Conservation (phyloP, 768 basidiomycete species). For the Lactarius sp. region DNA sequence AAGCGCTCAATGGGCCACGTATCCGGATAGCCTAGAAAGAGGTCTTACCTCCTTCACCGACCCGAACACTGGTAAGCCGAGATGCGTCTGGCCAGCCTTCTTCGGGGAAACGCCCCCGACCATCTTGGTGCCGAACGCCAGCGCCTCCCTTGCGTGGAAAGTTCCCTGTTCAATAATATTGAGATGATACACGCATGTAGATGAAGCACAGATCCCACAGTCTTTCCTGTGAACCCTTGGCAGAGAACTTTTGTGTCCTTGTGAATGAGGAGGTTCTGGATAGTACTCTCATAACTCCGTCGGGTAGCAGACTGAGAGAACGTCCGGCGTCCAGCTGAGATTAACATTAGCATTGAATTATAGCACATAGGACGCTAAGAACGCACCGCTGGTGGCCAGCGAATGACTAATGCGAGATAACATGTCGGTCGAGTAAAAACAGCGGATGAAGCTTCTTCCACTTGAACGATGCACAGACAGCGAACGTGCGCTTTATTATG, state of each 20-base stretch:
- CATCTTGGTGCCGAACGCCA: slow-evolving; percentile 95
- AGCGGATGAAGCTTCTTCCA: not conserved
- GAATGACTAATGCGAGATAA: slow-evolving; percentile 58
- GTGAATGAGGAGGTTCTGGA: slow-evolving; percentile 86
- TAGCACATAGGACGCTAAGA: not conserved
- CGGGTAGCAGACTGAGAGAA: slow-evolving; percentile 76
- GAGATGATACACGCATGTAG: not conserved
- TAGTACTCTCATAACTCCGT: slow-evolving; percentile 80
- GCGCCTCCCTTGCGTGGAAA: slow-evolving; percentile 91
- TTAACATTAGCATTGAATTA: not conserved
- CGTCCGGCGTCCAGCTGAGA: slow-evolving; percentile 62
- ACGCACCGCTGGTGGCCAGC: slow-evolving; percentile 47
- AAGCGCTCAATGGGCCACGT: slow-evolving; percentile 4
- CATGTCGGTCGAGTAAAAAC: slow-evolving; percentile 38
- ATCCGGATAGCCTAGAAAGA: slow-evolving; percentile 9
- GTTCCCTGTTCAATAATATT: slow-evolving; percentile 62
- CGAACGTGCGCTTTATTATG: slow-evolving; percentile 6
- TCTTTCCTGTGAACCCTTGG: slow-evolving; percentile 95
- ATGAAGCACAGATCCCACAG: slow-evolving; percentile 42
- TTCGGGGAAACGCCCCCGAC: slow-evolving; percentile 96
- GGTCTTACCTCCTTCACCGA: slow-evolving; percentile 76
- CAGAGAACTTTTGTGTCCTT: slow-evolving; percentile 92
- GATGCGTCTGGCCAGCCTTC: slow-evolving; percentile 93
- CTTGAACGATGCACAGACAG: not conserved
- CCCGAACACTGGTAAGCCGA: slow-evolving; percentile 93